phyloP scores from a whole-genome alignment of 148 eudicot genomes.

The Vaccinium vitisidaea region DNA sequence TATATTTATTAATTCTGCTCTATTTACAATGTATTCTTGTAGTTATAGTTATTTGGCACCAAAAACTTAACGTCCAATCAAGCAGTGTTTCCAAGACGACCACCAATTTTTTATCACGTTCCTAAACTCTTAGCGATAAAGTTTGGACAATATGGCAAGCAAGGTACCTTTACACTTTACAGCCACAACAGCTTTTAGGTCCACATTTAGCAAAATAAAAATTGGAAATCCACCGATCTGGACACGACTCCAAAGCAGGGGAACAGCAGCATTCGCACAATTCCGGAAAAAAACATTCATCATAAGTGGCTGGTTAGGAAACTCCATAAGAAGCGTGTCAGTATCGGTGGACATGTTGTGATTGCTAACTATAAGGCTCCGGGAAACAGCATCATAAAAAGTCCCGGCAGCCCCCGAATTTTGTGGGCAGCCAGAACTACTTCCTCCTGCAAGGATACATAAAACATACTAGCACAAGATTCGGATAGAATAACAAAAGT shows the following conservation, averaged over 20 bases:
- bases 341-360: constrained; percentile 76
- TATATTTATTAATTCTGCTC: neutral
- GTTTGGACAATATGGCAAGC: neutral
- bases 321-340: constrained; percentile 81
- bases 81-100: neutral
- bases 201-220: constrained; percentile 7
- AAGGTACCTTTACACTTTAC: neutral
- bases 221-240: constrained; percentile 55
- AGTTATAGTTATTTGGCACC: neutral
- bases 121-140: neutral
- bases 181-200: constrained; percentile 4
- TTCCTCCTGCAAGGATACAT: constrained; percentile 73
- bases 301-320: constrained; percentile 92
- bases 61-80: neutral
- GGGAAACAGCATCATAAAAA: constrained; percentile 83
- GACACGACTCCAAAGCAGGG: constrained; percentile 93
- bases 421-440: constrained; percentile 76
- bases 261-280: constrained; percentile 82
- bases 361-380: constrained; percentile 82
- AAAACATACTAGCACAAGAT: constrained; percentile 13
- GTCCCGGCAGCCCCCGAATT: constrained; percentile 99
- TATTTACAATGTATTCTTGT: neutral
- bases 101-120: neutral
- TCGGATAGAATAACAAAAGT: neutral
- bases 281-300: constrained; percentile 79